Percentiles rank a stretch among this genome's conserved stretches.
phyloP scores from a whole-genome alignment of 306 rosid species.

The Begonia masoniana region DNA sequence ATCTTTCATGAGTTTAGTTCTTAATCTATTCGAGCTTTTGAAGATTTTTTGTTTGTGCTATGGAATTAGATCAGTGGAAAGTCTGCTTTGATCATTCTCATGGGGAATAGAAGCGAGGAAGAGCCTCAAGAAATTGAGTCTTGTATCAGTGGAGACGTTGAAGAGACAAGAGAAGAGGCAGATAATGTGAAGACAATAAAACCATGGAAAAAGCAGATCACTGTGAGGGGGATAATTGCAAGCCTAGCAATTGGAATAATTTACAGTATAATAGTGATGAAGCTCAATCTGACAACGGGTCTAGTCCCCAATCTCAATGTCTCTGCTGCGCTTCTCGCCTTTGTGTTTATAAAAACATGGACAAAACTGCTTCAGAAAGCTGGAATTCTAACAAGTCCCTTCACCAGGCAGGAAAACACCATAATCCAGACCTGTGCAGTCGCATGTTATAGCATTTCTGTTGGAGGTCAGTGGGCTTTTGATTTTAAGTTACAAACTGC shows the following conservation, averaged over 20 bases:
- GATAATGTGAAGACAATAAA: conserved; percentile 38
- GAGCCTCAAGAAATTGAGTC: conserved; percentile 39
- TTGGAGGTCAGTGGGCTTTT: conserved; percentile 46
- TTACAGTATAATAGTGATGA: conserved; percentile 82
- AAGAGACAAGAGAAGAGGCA: conserved; percentile 27
- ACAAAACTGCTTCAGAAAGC: conserved; percentile 65
- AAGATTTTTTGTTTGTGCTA: not conserved
- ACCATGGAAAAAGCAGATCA: conserved; percentile 71
- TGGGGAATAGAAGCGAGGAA: conserved; percentile 21
- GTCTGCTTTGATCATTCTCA: conserved; percentile 16
- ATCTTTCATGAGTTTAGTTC: not conserved
- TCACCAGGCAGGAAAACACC: conserved; percentile 89
- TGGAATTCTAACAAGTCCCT: conserved; percentile 62
- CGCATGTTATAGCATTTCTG: conserved; percentile 89
- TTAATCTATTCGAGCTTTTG: not conserved
- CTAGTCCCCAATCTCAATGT: conserved; percentile 91
- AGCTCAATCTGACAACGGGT: conserved; percentile 94
- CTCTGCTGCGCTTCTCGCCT: conserved; percentile 95
- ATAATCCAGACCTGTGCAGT: conserved; percentile 93
- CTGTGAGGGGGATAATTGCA: conserved; percentile 64
- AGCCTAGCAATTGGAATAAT: conserved; percentile 58
- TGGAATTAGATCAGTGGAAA: not conserved
- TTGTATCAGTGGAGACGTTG: conserved; percentile 14
- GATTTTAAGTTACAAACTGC: not conserved
- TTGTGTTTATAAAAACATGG: conserved; percentile 72